phyloP scores from a whole-genome alignment of 1,284 basidiomycete species.

The Meripilus lineatus region DNA sequence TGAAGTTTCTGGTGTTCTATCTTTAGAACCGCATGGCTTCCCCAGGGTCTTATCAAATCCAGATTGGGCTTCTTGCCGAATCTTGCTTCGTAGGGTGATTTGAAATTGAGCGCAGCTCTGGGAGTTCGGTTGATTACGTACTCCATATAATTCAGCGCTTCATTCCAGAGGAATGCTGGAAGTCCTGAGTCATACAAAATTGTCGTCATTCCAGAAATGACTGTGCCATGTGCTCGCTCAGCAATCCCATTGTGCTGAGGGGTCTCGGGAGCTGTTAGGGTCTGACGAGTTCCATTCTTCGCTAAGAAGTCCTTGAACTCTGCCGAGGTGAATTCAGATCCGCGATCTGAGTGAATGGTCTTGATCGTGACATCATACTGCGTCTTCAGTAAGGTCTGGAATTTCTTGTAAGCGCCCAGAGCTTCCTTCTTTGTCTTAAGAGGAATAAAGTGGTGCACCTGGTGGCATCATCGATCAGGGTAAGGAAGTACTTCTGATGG shows the following conservation, averaged over 20 bases:
- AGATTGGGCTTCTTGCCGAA: slow-evolving; percentile 17
- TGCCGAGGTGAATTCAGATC: slow-evolving; percentile 7
- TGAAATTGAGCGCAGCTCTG: not conserved
- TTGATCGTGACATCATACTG: slow-evolving; percentile 1
- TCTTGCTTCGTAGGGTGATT: slow-evolving; percentile 4
- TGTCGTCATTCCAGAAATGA: slow-evolving; percentile 1
- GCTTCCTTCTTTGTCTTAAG: slow-evolving; percentile 18
- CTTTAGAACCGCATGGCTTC: no score
- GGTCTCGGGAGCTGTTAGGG: slow-evolving; percentile 7
- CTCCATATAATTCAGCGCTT: slow-evolving; percentile 1
- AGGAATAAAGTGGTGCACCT: slow-evolving; percentile 23
- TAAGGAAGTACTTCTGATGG: no score
- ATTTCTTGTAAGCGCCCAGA: not conserved
- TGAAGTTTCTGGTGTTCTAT: no score
- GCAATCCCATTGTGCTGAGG: slow-evolving; percentile 22
- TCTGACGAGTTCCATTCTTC: not conserved
- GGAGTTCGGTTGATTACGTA: slow-evolving; percentile 6
- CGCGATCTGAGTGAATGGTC: slow-evolving; percentile 5
- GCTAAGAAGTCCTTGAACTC: slow-evolving; percentile 1
- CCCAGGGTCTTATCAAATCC: slow-evolving; percentile 19
- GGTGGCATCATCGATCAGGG: no score
- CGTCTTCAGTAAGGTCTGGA: not conserved
- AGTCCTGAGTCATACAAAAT: slow-evolving; percentile 13
- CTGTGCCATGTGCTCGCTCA: slow-evolving; percentile 30
- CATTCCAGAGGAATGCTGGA: slow-evolving; percentile 7